Evolutionary conservation across 805 yeast genomes (phyloP).

Genomic region (Candida koratica): DNA sequence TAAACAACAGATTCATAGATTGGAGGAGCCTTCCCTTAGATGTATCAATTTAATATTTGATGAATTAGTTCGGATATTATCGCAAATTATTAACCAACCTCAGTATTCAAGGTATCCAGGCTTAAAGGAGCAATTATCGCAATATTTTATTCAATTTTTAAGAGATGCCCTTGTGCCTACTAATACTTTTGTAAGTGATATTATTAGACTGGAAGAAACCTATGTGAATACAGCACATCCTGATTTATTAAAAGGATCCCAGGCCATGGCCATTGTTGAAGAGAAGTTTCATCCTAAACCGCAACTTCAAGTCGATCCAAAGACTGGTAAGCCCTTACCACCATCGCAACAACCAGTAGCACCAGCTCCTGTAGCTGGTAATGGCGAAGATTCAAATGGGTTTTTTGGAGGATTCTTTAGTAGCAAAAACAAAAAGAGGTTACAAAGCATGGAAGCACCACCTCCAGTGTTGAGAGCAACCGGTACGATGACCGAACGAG

Average conservation of each 20-base stretch:
- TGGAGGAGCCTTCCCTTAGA: conserved; percentile 88
- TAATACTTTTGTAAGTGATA: conserved; percentile 75
- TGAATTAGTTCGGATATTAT: conserved; percentile 85
- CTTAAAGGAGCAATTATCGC: conserved; percentile 80
- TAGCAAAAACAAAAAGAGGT: conserved; percentile 85
- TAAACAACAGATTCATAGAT: conserved; percentile 86
- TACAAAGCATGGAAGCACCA: conserved; percentile 96
- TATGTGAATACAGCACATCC: conserved; percentile 98
- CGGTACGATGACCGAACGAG: conserved; percentile 90
- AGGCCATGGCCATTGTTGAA: conserved; percentile 89
- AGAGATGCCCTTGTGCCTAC: conserved; percentile 82
- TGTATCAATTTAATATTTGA: conserved; percentile 90
- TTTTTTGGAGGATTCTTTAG: conserved; percentile 96
- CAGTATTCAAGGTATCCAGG: conserved; percentile 87
- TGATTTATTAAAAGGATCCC: conserved; percentile 89
- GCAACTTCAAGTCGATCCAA: conserved; percentile 79
- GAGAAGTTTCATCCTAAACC: conserved; percentile 77
- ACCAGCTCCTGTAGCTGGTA: conserved; percentile 16
- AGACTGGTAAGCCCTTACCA: conserved; percentile 79
- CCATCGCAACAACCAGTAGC: conserved; percentile 28
- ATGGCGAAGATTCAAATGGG: conserved; percentile 59
- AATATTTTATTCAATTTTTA: conserved; percentile 72
- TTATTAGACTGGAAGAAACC: conserved; percentile 82
- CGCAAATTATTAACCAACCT: conserved; percentile 78
- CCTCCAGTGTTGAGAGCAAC: conserved; percentile 92